Evolutionary conservation across 1,284 basidiomycete genomes (phyloP).

Genomic region (Apiotrichum gracile): DNA sequence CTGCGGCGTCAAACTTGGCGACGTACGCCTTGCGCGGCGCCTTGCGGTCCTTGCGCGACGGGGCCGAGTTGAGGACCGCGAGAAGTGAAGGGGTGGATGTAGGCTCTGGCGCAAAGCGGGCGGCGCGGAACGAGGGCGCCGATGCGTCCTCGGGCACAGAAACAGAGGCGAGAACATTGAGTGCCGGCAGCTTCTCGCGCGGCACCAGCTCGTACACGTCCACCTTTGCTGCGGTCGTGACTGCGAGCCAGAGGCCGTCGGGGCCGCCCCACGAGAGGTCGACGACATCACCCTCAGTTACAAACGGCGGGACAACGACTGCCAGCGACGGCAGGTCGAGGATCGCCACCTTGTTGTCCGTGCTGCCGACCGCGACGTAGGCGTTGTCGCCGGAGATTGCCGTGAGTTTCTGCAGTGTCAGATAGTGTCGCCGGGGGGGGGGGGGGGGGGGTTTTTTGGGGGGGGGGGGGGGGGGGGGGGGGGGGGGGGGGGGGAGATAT

Average conservation of each 20-base stretch:
- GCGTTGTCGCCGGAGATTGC: constrained; percentile 22
- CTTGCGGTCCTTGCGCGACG: constrained; percentile 19
- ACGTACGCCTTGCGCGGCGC: constrained; percentile 37
- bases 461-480: too few relatives aligned
- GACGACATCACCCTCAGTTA: constrained; percentile 33
- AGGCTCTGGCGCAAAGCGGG: constrained; percentile 51
- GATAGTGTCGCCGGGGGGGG: too few relatives aligned
- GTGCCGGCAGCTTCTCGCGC: constrained; percentile 13
- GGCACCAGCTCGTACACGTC: constrained; percentile 22
- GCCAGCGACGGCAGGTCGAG: constrained; percentile 62
- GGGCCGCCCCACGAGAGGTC: constrained; percentile 43
- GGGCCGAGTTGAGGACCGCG: constrained; percentile 64
- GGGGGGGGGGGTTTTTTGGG: too few relatives aligned
- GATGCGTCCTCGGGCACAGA: constrained; percentile 35
- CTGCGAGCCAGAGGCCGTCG: constrained; percentile 31
- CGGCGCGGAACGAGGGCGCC: constrained; percentile 63
- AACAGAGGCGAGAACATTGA: constrained; percentile 36
- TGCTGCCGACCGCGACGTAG: constrained; percentile 41
- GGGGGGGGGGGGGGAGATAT: too few relatives aligned
- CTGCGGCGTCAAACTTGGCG: constrained; percentile 44
- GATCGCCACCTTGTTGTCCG: constrained; percentile 53
- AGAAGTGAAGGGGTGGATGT: constrained; percentile 3
- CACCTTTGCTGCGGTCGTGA: constrained; percentile 34
- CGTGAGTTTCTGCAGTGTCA: constrained; percentile 39
- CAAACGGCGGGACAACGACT: constrained; percentile 52